Evolutionary conservation across 2,329 filamentous ascomycete genomes (phyloP), one percentile per base, ranked within the genome.

Genomic region (Aspergillus sp.): DNA sequence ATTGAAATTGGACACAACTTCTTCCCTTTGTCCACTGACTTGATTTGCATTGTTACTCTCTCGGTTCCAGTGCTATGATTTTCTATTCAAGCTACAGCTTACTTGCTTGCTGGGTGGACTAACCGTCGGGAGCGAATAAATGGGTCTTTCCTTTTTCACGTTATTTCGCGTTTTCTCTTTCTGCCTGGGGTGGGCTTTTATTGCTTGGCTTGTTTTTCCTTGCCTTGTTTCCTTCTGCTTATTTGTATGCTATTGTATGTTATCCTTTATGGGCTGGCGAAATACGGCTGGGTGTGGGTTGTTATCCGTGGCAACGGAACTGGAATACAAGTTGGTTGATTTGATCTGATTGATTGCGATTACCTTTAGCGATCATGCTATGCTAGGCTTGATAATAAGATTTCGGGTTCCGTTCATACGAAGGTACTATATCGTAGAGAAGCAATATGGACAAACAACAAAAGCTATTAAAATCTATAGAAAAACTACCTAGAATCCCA

Each of bases 401-500:
- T 36, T 36, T 36, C 34, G 34, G 19, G 19, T 19, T 19, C 19
- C 19, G 19, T 19, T 19, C 19, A 19, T 19, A 19, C 19, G 19
- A 19, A 19, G 19, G 19, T 19, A 19, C 19, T 19, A 19, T 2
- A 19, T 19, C 19, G 19, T 19, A 19, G 19, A 36, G n/a, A 36
- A 36, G 34, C 34, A 41, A 10, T 29, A 5, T 41, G 39, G 12
- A 41, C 30, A 26, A 4, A 4, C 27, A 42, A 38, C 12, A 38
- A 30, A 7, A 35, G 19, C 43, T 8, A 36, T 8, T 4, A 28
- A 10, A 12, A 41, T 4, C 0, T 12, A 27, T 5, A 34, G 9
- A 7, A 39, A 27, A 39, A 39, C 53, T 57, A 66, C 43, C 57
- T 63, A 33, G 65, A 67, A 64, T 73, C 71, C 71, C 71, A 73